These are phyloP conservation scores for Lyophyllum shimeji DNA, from an alignment of 768 basidiomycete genomes.

Conservation along the genomic window DNA sequence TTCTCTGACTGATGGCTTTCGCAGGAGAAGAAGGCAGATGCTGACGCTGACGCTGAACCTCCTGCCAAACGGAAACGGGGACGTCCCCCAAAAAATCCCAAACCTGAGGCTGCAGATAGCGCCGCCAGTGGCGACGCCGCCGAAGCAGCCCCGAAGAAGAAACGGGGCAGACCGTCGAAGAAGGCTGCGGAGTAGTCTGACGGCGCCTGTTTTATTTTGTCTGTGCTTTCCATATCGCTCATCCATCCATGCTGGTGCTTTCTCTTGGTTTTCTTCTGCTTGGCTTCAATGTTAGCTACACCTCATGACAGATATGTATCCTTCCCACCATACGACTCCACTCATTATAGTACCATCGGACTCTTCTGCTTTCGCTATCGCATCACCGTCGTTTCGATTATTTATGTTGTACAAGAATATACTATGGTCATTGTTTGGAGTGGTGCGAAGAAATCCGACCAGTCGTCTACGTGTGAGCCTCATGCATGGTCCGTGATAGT, in stretches of 20 bases:
- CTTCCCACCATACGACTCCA: conserved; percentile 26
- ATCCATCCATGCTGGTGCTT: conserved; percentile 24
- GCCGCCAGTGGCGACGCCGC: conserved; percentile 36
- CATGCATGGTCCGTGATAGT: conserved; percentile 17
- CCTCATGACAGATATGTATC: conserved; percentile 37
- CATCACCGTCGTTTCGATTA: conserved; percentile 25
- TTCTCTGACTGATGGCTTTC: conserved; percentile 19
- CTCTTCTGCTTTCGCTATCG: conserved; percentile 26
- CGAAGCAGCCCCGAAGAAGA: conserved; percentile 62
- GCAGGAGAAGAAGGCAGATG: conserved; percentile 44
- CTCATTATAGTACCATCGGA: conserved; percentile 21
- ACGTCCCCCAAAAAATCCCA: conserved; percentile 70
- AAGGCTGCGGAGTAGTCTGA: conserved; percentile 30
- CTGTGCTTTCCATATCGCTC: conserved; percentile 18
- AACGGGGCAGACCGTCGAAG: conserved; percentile 72
- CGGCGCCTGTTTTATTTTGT: conserved; percentile 16
- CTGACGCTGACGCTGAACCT: conserved; percentile 45
- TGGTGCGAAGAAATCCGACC: conserved; percentile 15
- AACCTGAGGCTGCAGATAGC: conserved; percentile 41
- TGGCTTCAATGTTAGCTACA: conserved; percentile 20
- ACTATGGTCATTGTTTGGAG: conserved; percentile 20
- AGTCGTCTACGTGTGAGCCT: conserved; percentile 21
- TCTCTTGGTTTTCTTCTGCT: conserved; percentile 17
- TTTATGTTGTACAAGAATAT: conserved; percentile 36
- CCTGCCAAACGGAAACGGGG: conserved; percentile 69